These are phyloP conservation scores for Antitrichia curtipendula DNA, from an alignment of 225 moss, liverwort and hornwort species.

Conservation along the genomic window DNA sequence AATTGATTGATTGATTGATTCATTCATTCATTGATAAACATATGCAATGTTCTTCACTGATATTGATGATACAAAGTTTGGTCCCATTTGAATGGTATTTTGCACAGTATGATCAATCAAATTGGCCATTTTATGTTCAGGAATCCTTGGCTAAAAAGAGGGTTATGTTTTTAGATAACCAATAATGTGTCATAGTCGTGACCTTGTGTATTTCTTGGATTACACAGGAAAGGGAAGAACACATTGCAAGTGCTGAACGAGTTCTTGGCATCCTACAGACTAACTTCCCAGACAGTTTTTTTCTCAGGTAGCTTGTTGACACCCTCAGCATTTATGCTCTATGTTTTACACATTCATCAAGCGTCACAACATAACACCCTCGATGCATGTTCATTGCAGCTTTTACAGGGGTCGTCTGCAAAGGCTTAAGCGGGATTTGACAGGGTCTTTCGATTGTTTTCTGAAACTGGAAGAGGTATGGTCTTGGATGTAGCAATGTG, in stretches of 20 bases:
- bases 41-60: neutral
- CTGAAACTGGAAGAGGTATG: constrained; percentile 72
- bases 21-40: too few species aligned
- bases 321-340: neutral
- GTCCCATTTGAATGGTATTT: neutral
- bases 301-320: constrained; percentile 45
- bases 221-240: constrained; percentile 75
- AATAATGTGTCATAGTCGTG: neutral
- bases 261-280: constrained; percentile 49
- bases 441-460: constrained; percentile 63
- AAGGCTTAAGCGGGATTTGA: constrained; percentile 70
- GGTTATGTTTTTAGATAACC: neutral
- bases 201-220: neutral
- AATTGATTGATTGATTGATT: too few species aligned
- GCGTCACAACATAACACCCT: neutral
- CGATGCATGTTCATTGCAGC: constrained; percentile 34
- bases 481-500: neutral
- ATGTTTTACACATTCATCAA: neutral
- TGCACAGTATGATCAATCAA: neutral
- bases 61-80: neutral
- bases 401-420: constrained; percentile 89
- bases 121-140: neutral
- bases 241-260: constrained; percentile 68
- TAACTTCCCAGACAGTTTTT: constrained; percentile 76
- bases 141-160: neutral